Conservation (phyloP, 345 rosid species). For the Combretum micranthum region DNA sequence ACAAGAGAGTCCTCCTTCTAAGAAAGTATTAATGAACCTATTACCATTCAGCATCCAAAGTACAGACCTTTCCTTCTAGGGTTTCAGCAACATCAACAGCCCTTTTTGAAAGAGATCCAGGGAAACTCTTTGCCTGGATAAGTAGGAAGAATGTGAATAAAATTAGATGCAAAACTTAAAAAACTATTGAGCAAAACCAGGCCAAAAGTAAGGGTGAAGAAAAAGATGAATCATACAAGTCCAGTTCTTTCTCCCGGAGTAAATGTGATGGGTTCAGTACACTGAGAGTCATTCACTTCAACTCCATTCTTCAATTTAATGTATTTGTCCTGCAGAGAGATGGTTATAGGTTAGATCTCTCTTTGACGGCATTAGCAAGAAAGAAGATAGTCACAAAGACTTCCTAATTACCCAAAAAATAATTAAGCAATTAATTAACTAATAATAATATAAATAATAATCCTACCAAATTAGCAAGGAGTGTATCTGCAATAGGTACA, state of each 20-base stretch:
- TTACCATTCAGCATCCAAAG: not conserved
- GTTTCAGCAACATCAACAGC: conserved; percentile 67
- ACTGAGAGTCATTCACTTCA: conserved; percentile 56
- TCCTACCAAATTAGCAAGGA: conserved; percentile 66
- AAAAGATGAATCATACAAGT: conserved; percentile 40
- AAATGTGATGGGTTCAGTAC: conserved; percentile 38
- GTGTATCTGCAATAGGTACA: conserved; percentile 58
- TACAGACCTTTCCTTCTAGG: conserved; percentile 89
- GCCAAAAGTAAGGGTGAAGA: conserved; percentile 7
- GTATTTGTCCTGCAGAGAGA: conserved; percentile 47
- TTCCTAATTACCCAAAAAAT: conserved; percentile 1
- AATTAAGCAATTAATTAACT: too few species aligned
- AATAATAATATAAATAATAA: too few species aligned
- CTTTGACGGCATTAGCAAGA: not conserved
- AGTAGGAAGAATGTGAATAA: conserved; percentile 8
- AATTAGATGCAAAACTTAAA: conserved; percentile 3
- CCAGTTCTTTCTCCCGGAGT: conserved; percentile 57
- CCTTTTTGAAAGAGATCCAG: conserved; percentile 57
- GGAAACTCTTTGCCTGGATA: conserved; percentile 74
- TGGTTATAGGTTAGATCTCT: conserved; percentile 6
- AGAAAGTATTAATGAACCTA: not conserved
- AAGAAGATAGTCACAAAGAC: too few species aligned
- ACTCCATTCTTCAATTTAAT: conserved; percentile 74
- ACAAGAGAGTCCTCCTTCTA: not conserved
- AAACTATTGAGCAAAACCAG: conserved; percentile 1